Conservation (phyloP, 2,329 filamentous ascomycete genomes). For the Lojkania enalia region DNA sequence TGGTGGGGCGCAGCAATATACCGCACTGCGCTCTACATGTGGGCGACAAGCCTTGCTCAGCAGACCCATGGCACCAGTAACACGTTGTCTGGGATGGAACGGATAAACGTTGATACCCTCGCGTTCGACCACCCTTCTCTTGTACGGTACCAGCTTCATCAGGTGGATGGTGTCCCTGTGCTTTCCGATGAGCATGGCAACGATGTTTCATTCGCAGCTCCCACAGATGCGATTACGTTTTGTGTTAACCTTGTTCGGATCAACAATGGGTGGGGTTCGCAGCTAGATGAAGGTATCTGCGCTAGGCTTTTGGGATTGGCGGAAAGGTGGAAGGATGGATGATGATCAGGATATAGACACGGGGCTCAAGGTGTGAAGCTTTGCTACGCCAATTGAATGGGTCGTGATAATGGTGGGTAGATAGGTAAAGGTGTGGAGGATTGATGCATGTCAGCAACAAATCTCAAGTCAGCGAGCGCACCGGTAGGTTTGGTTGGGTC, state of each 20-base stretch:
- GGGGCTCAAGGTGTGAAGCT: no score
- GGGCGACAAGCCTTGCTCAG: conserved; percentile 8
- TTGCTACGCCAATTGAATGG: no score
- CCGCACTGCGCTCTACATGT: conserved; percentile 48
- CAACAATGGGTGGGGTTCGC: conserved; percentile 25
- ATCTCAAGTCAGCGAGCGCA: no score
- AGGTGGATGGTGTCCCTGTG: conserved; percentile 43
- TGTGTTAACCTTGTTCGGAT: conserved; percentile 32
- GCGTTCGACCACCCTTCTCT: conserved; percentile 43
- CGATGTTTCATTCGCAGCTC: conserved; percentile 28
- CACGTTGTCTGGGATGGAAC: no score
- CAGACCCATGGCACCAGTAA: no score
- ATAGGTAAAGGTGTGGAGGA: no score
- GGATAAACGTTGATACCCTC: conserved; percentile 43
- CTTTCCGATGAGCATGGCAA: conserved; percentile 35
- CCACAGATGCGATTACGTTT: conserved; percentile 12
- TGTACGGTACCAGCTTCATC: conserved; percentile 39
- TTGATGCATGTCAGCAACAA: no score
- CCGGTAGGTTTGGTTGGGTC: no score
- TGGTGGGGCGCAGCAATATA: conserved; percentile 72
- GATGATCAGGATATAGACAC: no score
- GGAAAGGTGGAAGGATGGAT: conserved; percentile 3
- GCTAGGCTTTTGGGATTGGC: neutral
- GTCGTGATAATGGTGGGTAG: no score
- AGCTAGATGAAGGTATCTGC: conserved; percentile 5